Conservation (phyloP, 1,284 basidiomycete species). For the Moesziomyces sp. region DNA sequence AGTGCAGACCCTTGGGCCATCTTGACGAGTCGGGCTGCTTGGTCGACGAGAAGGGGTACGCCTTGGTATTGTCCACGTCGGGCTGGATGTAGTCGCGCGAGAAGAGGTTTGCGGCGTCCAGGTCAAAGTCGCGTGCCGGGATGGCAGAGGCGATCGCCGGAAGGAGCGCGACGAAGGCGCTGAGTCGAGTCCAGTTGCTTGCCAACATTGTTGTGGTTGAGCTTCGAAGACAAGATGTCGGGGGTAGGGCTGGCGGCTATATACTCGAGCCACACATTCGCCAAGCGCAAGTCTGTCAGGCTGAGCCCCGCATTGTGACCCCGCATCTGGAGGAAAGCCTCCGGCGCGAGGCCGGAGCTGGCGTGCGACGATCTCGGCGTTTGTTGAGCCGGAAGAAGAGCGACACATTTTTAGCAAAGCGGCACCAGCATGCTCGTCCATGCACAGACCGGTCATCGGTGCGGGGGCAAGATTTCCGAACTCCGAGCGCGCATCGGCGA, state of each 20-base stretch:
- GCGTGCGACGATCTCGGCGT: constrained; percentile 1
- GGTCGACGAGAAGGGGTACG: constrained; percentile 13
- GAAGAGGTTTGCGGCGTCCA: constrained; percentile 91
- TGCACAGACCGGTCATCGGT: neutral
- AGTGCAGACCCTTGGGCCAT: constrained; percentile 42
- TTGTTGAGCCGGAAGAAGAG: constrained; percentile 3
- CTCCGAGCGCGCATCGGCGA: constrained; percentile 10
- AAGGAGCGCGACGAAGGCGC: constrained; percentile 18
- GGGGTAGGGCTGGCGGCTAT: constrained; percentile 1
- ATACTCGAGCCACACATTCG: neutral
- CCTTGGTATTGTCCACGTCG: constrained; percentile 21
- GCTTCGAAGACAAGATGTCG: neutral
- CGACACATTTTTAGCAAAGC: no score
- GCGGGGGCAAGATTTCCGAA: constrained; percentile 24
- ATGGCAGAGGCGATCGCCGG: constrained; percentile 18
- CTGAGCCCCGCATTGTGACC: constrained; percentile 5
- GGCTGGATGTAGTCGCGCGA: constrained; percentile 97
- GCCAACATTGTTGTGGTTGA: constrained; percentile 26
- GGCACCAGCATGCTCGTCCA: no score
- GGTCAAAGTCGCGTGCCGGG: constrained; percentile 25
- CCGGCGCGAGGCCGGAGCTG: neutral
- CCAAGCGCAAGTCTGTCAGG: neutral
- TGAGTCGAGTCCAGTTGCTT: constrained; percentile 21
- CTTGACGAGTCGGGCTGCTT: constrained; percentile 11
- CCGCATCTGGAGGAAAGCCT: constrained; percentile 14